phyloP scores from a whole-genome alignment of 2,329 filamentous ascomycete genomes.

The Neopestalotiopsis sp. region DNA sequence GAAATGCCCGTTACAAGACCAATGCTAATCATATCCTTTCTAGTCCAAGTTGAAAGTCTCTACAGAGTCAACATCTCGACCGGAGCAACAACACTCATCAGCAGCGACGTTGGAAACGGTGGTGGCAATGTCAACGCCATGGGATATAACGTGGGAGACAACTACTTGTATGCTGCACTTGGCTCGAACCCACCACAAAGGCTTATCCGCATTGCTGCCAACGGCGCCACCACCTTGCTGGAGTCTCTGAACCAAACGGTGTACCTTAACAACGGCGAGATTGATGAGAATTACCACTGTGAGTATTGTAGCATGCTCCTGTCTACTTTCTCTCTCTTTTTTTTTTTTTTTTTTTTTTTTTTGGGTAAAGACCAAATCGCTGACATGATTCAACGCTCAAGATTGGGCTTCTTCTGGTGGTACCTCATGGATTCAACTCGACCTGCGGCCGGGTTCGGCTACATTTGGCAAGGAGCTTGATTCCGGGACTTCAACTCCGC shows the following conservation, averaged over 20 bases:
- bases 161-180: conserved; percentile 23
- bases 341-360: no score
- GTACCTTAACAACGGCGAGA: not conserved
- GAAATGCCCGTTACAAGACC: not conserved
- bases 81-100: conserved; percentile 13
- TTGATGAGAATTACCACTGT: conserved; percentile 2
- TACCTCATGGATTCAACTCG: not conserved
- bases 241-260: not conserved
- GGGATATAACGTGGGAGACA: conserved; percentile 24
- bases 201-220: conserved; percentile 21
- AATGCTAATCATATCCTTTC: not conserved
- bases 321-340: no score
- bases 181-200: conserved; percentile 1
- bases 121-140: conserved; percentile 20
- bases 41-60: conserved; percentile 18
- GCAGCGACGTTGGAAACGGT: conserved; percentile 14
- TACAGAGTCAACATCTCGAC: conserved; percentile 21
- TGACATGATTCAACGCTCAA: no score
- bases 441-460: not conserved
- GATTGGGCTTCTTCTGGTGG: not conserved
- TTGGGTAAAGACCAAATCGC: no score
- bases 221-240: conserved; percentile 18
- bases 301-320: no score
- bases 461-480: not conserved
- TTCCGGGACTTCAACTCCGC: not conserved